Percentiles rank a stretch among this genome's conserved stretches.
Evolutionary conservation across 768 basidiomycete species (phyloP).

Genomic region (Boletus patriciae): DNA sequence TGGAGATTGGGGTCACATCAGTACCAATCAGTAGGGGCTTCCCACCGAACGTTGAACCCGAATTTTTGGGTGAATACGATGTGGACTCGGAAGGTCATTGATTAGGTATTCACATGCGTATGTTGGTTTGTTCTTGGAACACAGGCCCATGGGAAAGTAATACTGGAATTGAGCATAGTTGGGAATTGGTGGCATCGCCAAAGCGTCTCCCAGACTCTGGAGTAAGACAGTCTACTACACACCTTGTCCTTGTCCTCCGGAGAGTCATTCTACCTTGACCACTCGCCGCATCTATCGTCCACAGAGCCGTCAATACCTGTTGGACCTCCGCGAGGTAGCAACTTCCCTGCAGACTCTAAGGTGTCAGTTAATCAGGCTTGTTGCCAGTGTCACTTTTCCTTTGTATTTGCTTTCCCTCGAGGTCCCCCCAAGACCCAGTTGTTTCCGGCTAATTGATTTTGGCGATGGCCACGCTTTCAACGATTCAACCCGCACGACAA

Average conservation of each 20-base stretch:
- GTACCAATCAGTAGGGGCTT: neutral
- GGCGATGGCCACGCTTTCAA: constrained; percentile 47
- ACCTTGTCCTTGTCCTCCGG: constrained; percentile 1
- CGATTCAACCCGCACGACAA: constrained; percentile 47
- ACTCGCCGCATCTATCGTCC: neutral
- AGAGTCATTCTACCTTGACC: neutral
- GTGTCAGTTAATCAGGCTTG: constrained; percentile 4
- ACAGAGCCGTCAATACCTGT: neutral
- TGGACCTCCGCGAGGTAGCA: neutral
- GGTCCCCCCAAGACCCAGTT: constrained; percentile 15
- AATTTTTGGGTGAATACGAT: neutral
- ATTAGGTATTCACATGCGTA: too few relatives aligned
- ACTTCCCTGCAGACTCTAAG: neutral
- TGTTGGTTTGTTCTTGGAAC: too few relatives aligned
- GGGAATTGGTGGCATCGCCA: constrained; percentile 18
- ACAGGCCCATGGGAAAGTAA: constrained; percentile 19
- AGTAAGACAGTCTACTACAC: neutral
- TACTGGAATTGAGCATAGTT: constrained; percentile 23
- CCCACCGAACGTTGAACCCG: neutral
- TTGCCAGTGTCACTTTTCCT: constrained; percentile 5
- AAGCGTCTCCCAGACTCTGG: constrained; percentile 4
- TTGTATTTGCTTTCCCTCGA: constrained; percentile 12
- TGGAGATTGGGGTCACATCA: too few relatives aligned
- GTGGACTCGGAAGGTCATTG: too few relatives aligned
- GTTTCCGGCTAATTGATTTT: constrained; percentile 25